These are phyloP conservation scores for Xylaria venustula DNA, from an alignment of 495 filamentous ascomycete species.

Conservation along the genomic window DNA sequence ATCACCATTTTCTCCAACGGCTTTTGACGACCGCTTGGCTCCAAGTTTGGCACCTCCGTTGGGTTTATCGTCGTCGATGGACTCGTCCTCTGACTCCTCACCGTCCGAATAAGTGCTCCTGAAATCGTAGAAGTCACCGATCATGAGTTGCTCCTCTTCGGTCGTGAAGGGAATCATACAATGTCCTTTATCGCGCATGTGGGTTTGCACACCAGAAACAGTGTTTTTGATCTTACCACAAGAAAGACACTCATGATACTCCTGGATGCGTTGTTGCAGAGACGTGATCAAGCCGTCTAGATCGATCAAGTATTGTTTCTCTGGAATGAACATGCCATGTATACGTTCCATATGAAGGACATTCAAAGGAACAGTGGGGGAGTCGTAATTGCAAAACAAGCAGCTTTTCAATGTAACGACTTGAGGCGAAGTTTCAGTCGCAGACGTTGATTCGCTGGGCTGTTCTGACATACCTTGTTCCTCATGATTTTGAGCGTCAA, in stretches of 20 bases:
- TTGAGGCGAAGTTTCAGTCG: constrained; percentile 32
- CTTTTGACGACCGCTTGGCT: constrained; percentile 47
- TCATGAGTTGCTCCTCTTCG: constrained; percentile 87
- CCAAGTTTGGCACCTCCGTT: constrained; percentile 61
- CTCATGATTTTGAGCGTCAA: constrained; percentile 41
- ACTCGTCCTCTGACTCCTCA: constrained; percentile 59
- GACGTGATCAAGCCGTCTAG: constrained; percentile 74
- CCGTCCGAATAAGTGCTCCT: constrained; percentile 85
- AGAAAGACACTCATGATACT: constrained; percentile 72
- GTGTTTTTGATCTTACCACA: constrained; percentile 78
- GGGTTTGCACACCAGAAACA: constrained; percentile 74
- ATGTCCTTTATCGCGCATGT: constrained; percentile 96
- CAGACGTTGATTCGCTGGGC: constrained; percentile 32
- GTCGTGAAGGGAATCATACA: constrained; percentile 92
- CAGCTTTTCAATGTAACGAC: constrained; percentile 61
- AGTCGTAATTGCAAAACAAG: constrained; percentile 85
- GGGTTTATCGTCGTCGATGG: constrained; percentile 45
- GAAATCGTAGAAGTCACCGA: constrained; percentile 99
- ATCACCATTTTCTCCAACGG: constrained; percentile 46
- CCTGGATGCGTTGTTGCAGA: constrained; percentile 70
- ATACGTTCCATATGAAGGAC: constrained; percentile 84
- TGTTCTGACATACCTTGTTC: constrained; percentile 35
- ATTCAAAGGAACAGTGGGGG: constrained; percentile 69
- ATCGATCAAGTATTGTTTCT: constrained; percentile 76
- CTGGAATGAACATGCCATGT: constrained; percentile 96